A percentile compares a stretch with the other conserved stretches of the same genome.
These are phyloP conservation scores for Arthrobotrys sphaeroides DNA, from an alignment of 2,329 filamentous ascomycete genomes.

Conservation along the genomic window DNA sequence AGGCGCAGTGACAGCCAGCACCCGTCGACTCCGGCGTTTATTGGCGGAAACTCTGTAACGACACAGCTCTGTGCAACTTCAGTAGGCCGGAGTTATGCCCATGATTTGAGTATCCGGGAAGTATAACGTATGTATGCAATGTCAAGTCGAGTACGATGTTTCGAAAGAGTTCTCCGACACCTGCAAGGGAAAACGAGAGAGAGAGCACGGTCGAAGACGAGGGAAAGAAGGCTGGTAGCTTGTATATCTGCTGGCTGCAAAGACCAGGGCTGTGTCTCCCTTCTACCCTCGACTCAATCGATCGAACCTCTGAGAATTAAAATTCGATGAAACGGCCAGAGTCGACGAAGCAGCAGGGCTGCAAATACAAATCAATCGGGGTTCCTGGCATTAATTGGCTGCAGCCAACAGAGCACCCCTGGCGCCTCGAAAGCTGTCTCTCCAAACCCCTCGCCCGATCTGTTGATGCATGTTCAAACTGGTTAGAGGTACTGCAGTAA, in stretches of 20 bases:
- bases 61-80: constrained; percentile 7
- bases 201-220: too few species aligned
- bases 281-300: neutral
- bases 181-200: constrained; percentile 2
- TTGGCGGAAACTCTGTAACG: constrained; percentile 10
- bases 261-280: neutral
- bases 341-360: constrained; percentile 21
- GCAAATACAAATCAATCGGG: constrained; percentile 39
- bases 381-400: neutral
- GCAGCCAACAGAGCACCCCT: neutral
- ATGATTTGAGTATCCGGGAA: constrained; percentile 11
- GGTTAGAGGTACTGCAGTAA: neutral
- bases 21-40: neutral
- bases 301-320: neutral
- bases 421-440: constrained; percentile 1
- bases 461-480: neutral
- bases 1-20: constrained; percentile 1
- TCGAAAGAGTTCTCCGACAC: constrained; percentile 3
- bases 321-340: constrained; percentile 5
- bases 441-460: neutral
- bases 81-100: constrained; percentile 3
- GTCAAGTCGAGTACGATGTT: neutral
- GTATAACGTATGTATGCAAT: too few species aligned
- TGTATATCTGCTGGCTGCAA: constrained; percentile 8
- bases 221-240: constrained; percentile 36